Percentiles rank a stretch among this genome's conserved stretches.
Conservation (phyloP, 2,329 filamentous ascomycete species). For the Colletotrichum tanaceti region DNA sequence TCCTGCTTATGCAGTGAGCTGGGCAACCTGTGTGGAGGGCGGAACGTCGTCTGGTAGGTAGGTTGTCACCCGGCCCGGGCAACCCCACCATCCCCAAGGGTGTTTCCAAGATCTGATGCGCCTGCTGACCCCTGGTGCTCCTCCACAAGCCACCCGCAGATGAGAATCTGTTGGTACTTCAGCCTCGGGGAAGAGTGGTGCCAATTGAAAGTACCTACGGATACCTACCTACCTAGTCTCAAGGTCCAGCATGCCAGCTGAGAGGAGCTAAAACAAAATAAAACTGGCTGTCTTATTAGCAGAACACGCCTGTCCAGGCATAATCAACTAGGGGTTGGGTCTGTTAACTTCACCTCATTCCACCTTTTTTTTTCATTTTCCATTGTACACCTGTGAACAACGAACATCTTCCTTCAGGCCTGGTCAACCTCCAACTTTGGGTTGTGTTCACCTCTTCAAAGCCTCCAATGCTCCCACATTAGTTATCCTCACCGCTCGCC, state of each 20-base stretch:
- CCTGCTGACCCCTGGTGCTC: conserved; percentile 32
- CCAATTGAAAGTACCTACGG: background rate
- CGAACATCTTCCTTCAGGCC: background rate
- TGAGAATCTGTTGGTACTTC: background rate
- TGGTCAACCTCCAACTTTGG: background rate
- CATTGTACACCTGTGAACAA: background rate
- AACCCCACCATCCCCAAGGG: conserved; percentile 37
- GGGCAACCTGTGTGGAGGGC: too few relatives aligned
- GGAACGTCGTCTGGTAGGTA: background rate
- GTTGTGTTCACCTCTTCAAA: background rate
- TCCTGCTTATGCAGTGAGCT: conserved; percentile 2
- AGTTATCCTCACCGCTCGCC: conserved; percentile 8
- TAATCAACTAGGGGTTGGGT: conserved; percentile 7
- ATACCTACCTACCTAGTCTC: too few relatives aligned
- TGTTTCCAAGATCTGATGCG: conserved; percentile 39
- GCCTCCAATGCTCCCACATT: conserved; percentile 26
- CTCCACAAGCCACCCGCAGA: conserved; percentile 30
- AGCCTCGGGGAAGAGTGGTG: accelerated
- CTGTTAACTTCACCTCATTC: conserved; percentile 32
- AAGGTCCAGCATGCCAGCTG: background rate
- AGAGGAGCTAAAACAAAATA: background rate
- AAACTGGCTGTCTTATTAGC: background rate
- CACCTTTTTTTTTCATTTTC: conserved; percentile 24
- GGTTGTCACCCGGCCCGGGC: conserved; percentile 15
- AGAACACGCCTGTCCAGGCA: conserved; percentile 14